phyloP scores from a whole-genome alignment of 768 basidiomycete species.

The Arthromyces matolae region DNA sequence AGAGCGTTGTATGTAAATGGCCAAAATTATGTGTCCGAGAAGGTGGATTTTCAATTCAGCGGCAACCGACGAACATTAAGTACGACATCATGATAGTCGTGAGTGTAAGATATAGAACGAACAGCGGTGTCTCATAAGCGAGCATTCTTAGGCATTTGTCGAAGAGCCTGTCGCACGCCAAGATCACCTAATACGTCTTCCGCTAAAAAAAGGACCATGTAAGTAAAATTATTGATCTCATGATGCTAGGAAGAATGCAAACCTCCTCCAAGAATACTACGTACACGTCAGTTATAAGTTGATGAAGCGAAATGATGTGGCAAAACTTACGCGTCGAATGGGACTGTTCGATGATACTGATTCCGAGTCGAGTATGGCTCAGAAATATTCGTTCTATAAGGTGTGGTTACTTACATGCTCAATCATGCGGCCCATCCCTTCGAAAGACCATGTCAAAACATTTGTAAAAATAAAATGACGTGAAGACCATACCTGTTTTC shows the following conservation, averaged over 20 bases:
- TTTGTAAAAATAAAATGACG: neutral
- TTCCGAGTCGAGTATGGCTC: neutral
- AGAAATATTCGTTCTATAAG: neutral
- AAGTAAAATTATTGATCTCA: neutral
- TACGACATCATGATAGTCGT: too few species aligned
- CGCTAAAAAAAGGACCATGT: conserved; percentile 25
- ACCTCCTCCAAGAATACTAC: conserved; percentile 19
- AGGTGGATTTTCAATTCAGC: too few species aligned
- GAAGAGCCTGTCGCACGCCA: conserved; percentile 71
- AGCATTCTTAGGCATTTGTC: conserved; percentile 62
- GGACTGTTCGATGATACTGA: conserved; percentile 47
- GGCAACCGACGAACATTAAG: too few species aligned
- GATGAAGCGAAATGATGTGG: neutral
- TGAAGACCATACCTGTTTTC: conserved; percentile 61
- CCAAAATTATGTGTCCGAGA: too few species aligned
- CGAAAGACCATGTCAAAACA: conserved; percentile 31
- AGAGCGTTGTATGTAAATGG: too few species aligned
- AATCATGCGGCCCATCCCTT: conserved; percentile 74
- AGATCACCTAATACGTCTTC: conserved; percentile 74
- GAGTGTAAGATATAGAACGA: neutral
- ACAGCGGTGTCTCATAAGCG: conserved; percentile 31
- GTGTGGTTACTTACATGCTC: conserved; percentile 52
- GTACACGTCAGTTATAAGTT: neutral
- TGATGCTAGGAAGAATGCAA: neutral
- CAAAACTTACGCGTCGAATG: conserved; percentile 40